Percentiles rank a stretch among this genome's conserved stretches.
phyloP scores from a whole-genome alignment of 2,329 filamentous ascomycete species.

The Pyrenophora graminea region DNA sequence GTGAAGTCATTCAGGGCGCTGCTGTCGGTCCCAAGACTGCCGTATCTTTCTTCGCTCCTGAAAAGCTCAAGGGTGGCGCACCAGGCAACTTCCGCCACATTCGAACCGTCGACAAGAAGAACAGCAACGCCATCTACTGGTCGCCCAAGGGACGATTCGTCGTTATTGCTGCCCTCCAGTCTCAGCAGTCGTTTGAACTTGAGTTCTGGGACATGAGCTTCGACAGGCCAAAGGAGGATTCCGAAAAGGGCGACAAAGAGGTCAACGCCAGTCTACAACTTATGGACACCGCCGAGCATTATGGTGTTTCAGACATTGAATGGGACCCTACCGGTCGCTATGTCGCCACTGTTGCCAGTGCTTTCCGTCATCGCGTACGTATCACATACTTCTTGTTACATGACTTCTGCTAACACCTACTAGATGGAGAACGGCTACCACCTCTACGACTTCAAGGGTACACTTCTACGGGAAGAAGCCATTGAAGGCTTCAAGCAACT shows the following conservation, averaged over 20 bases:
- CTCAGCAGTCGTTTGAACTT: conserved; percentile 89
- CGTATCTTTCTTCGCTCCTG: conserved; percentile 94
- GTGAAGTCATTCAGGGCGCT: conserved; percentile 76
- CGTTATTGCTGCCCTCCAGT: conserved; percentile 88
- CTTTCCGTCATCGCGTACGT: conserved; percentile 93
- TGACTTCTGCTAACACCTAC: conserved; percentile 18
- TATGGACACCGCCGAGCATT: conserved; percentile 93
- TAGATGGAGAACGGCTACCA: conserved; percentile 99
- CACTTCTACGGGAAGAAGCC: conserved; percentile 84
- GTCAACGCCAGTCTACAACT: conserved; percentile 91
- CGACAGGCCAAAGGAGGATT: conserved; percentile 75
- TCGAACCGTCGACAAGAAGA: conserved; percentile 96
- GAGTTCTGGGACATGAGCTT: conserved; percentile 99
- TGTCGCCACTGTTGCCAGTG: conserved; percentile 88
- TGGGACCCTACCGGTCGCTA: conserved; percentile 98
- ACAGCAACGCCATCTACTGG: conserved; percentile 99
- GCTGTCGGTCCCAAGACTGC: conserved; percentile 91
- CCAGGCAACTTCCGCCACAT: conserved; percentile 96
- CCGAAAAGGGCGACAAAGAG: conserved; percentile 90
- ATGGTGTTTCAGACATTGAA: conserved; percentile 95
- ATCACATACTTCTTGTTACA: conserved; percentile 39
- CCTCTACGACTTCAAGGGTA: conserved; percentile 94
- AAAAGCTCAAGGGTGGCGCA: conserved; percentile 82
- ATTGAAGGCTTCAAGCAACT: conserved; percentile 98
- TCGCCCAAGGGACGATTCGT: conserved; percentile 94